Base-by-base conservation (phyloP, 805 yeast genomes). In the Suhomyces canberraensis region DNA sequence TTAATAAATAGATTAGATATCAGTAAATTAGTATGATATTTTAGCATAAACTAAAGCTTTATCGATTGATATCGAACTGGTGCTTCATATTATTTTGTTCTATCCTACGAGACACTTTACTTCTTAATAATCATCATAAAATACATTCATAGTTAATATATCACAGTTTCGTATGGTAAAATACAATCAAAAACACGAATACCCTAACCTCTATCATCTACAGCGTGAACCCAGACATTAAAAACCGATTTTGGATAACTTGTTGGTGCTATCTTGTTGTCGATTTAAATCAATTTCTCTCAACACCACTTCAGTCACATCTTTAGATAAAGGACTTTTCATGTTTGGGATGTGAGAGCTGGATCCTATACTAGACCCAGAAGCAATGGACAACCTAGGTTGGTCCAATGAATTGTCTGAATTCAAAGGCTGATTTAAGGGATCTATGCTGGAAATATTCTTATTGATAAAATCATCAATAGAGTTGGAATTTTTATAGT, bases 401-500 rank as follows among this genome's bases (percentile, higher is more conserved):
- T 19, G 20, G 9, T 30, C 33, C 15, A 25, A 8, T 24, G 27
- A 13, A 16, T 24, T 24, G 16, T 5, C 35, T 4, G 25, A 17
- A 29, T 29, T 38, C 15, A 31, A 16, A n/a, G 41, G 42, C 17
- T 41, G 36, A 20, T 51, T 48, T 28, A 50, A 29, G 9, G 39
- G 38, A 14, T 58, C 65, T 3, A 61, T 48, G 3, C 42, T 37
- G 14, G 50, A 36, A 37, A 67, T 46, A 36, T 64, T 62, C 14
- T 52, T 54, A 30, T 47, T 56, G 21, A 66, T 61, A 33, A 58
- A 51, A 18, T 48, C 48, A 42, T 65, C 72, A 11, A 60, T 54
- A 8, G 58, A 46, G 33, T 52, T 45, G 22, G 42, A 40, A 30
- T 35, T 30, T 30, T 48, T 51, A 19, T 52, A 45, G 16, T 47